Base-by-base conservation (phyloP, 2,329 filamentous ascomycete genomes). In the Colletotrichum ledebouriae region DNA sequence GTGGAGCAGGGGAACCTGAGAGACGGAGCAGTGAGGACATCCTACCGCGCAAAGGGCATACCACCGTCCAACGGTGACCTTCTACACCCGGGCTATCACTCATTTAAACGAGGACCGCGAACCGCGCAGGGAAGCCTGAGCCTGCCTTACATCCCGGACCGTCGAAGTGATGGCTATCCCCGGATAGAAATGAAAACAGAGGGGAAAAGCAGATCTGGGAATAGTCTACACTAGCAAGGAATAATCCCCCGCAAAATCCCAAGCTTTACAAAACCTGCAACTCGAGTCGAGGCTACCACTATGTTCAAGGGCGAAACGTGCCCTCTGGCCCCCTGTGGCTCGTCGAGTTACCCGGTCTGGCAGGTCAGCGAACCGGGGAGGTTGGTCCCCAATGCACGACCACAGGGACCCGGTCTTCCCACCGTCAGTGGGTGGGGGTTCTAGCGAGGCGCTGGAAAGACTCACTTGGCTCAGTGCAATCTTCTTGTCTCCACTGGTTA, bases 301-400 rank as follows among this genome's bases (percentile, higher is more conserved):
- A 33, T 20, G 49, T 22, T 22, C 49, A 34, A n/a, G 49, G 55
- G 42, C 55, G 34, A 46, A 20, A 58, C 39, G 22, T 57, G 29
- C 0, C 55, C 3, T 41, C 39, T 12, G 37, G 6, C 0, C 55
- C 3, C 25, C 39, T 12, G 37, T 22, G 55, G 25, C 49, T 42
- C 33, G 57, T 33, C 3, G 12, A 6, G 33, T 59, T 50, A 12
- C 57, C 57, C 12, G 22, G 57, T 59, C 20, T 33, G 44, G 57
- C 57, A 50, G 57, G 57, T 13, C 17, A 11, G 44, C n/a, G 33
- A 33, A 37, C 33, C 29, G 57, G 57, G 44, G 39, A 20, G n/a
- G 17, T 39, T 2, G 42, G 37, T 1, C 17, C 34, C 34, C 17
- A 42, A 65, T 65, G 65, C 65, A 65, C 39, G 61, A 22, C 49